Percentiles rank a stretch among this genome's conserved stretches.
Evolutionary conservation across 2,329 filamentous ascomycete species (phyloP).

Genomic region (Paracoccidioides brasiliensis): DNA sequence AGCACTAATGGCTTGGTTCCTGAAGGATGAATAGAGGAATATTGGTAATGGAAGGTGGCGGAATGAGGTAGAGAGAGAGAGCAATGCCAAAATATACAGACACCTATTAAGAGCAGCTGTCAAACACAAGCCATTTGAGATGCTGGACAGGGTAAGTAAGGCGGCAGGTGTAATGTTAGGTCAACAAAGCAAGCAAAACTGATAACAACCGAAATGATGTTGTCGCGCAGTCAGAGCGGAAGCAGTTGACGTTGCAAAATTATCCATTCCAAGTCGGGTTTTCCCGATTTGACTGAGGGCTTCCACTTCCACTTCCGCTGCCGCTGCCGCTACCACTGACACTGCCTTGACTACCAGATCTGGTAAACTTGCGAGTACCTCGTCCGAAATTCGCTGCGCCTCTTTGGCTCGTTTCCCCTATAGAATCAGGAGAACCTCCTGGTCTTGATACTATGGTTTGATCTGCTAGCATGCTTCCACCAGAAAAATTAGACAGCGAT

Average conservation of each 20-base stretch:
- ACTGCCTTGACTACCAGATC: constrained; percentile 37
- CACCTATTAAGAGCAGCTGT: background rate
- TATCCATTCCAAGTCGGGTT: constrained; percentile 17
- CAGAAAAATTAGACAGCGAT: constrained; percentile 31
- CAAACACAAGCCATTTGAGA: background rate
- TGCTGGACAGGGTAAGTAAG: background rate
- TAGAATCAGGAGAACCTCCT: constrained; percentile 20
- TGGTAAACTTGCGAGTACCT: constrained; percentile 26
- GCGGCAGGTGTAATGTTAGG: background rate
- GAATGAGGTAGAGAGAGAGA: background rate
- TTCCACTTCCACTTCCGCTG: constrained; percentile 30
- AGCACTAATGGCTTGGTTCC: background rate
- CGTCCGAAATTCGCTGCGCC: constrained; percentile 23
- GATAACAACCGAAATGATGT: background rate
- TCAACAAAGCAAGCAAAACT: background rate
- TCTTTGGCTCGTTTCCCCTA: constrained; percentile 20
- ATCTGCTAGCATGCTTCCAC: constrained; percentile 25
- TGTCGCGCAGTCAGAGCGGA: background rate
- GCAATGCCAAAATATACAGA: background rate
- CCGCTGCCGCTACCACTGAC: constrained; percentile 27
- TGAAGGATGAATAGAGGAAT: background rate
- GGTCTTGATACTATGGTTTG: constrained; percentile 21
- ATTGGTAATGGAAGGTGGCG: background rate
- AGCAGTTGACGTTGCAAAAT: background rate
- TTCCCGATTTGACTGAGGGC: constrained; percentile 27